phyloP scores from a whole-genome alignment of 352 stramenopile species.

The Globisporangium nodosum region DNA sequence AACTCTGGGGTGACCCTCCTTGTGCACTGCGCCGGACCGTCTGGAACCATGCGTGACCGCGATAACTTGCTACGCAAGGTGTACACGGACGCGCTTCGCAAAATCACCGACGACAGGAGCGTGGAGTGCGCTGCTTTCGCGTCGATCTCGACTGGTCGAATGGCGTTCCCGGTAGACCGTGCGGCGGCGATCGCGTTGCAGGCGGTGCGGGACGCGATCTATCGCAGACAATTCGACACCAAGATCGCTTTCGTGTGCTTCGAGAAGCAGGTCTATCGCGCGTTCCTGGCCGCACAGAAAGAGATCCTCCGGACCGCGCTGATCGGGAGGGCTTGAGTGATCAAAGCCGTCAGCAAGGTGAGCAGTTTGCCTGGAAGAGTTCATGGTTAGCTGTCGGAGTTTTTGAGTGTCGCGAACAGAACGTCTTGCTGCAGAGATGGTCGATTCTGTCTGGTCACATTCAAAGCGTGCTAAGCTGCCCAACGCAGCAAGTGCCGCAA shows the following conservation, averaged over 20 bases:
- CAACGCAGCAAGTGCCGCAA: no score
- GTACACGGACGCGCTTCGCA: constrained; percentile 41
- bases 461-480: no score
- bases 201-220: constrained; percentile 39
- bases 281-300: constrained; percentile 25
- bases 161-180: constrained; percentile 25
- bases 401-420: no score
- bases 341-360: no score
- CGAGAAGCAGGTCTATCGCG: constrained; percentile 24
- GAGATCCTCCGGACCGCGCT: constrained; percentile 16
- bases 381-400: neutral
- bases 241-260: constrained; percentile 53
- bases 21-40: constrained; percentile 52
- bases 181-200: constrained; percentile 34
- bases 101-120: constrained; percentile 15
- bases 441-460: no score
- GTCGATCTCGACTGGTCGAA: constrained; percentile 48
- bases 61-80: constrained; percentile 36
- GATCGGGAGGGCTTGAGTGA: neutral
- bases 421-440: no score
- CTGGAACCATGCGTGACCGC: neutral
- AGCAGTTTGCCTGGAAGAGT: neutral
- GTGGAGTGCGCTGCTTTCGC: constrained; percentile 39
- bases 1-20: constrained; percentile 40
- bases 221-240: constrained; percentile 24